These are phyloP conservation scores for Dactylis glomerata DNA, from an alignment of 176 grass and related monocot genomes.

Conservation along the genomic window DNA sequence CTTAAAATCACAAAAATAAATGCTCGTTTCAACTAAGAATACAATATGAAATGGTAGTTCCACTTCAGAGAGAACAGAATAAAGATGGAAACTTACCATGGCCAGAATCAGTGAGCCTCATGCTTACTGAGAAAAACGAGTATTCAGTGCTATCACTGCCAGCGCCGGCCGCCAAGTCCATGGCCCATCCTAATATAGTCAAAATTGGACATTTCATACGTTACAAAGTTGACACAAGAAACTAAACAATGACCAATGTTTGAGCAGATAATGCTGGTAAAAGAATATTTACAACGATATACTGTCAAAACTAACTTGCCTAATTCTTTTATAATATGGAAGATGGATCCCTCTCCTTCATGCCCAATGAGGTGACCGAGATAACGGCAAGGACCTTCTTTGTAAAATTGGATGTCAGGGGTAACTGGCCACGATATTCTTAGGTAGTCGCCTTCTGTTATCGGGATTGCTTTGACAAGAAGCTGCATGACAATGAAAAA, in stretches of 20 bases:
- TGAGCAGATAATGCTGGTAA: background rate
- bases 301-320: conserved; percentile 45
- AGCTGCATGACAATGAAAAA: conserved; percentile 38
- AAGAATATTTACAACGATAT: conserved; percentile 13
- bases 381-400: conserved; percentile 72
- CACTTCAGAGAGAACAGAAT: conserved; percentile 2
- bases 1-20: conserved; percentile 8
- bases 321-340: conserved; percentile 90
- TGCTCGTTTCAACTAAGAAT: too few relatives aligned
- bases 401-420: conserved; percentile 61
- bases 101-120: conserved; percentile 84
- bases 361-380: conserved; percentile 85
- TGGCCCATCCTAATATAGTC: conserved; percentile 70
- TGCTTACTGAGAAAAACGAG: conserved; percentile 80
- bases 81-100: conserved; percentile 53
- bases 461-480: conserved; percentile 81
- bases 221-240: conserved; percentile 31
- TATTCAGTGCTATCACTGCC: conserved; percentile 56
- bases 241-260: conserved; percentile 5
- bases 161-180: conserved; percentile 62
- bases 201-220: conserved; percentile 10
- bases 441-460: conserved; percentile 70
- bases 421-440: conserved; percentile 76
- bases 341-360: conserved; percentile 91
- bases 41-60: background rate